Conservation (phyloP, 75 land plant genomes). For the Chamaecyparis obtusa region DNA sequence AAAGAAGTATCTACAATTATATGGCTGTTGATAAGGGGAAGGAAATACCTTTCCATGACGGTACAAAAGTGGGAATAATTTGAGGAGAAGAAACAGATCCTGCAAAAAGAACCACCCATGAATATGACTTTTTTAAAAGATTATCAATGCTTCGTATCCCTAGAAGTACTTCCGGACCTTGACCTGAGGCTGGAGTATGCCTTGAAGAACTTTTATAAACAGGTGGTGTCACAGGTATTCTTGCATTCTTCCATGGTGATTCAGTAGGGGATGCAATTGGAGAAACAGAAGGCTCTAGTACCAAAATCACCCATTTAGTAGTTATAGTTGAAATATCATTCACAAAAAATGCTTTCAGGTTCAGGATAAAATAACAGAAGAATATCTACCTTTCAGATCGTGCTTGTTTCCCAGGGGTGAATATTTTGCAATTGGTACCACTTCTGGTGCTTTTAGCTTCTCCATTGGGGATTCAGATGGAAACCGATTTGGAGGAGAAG, state of each 20-base stretch:
- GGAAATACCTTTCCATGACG: not conserved
- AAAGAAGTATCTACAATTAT: not conserved
- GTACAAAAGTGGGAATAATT: not conserved
- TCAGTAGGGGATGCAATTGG: not conserved
- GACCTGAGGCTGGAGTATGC: not conserved
- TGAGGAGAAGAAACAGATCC: conserved; percentile 5
- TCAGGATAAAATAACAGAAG: not conserved
- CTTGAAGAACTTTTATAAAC: not conserved
- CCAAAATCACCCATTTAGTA: not conserved
- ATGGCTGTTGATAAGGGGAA: not conserved
- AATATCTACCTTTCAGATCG: not conserved
- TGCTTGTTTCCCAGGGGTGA: not conserved
- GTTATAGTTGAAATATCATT: not conserved
- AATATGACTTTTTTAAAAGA: not conserved
- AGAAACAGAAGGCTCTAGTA: not conserved
- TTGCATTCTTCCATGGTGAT: not conserved
- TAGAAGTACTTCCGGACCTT: not conserved
- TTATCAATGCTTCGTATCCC: not conserved
- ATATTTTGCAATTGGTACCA: not conserved
- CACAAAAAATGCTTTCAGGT: not conserved
- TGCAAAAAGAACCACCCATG: not conserved
- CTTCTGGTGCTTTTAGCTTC: not conserved
- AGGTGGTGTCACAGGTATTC: not conserved
- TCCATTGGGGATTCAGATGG: not conserved
- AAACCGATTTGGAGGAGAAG: not conserved